These are phyloP conservation scores for Simmondsia chinensis DNA, from an alignment of 148 eudicot species.

Conservation along the genomic window DNA sequence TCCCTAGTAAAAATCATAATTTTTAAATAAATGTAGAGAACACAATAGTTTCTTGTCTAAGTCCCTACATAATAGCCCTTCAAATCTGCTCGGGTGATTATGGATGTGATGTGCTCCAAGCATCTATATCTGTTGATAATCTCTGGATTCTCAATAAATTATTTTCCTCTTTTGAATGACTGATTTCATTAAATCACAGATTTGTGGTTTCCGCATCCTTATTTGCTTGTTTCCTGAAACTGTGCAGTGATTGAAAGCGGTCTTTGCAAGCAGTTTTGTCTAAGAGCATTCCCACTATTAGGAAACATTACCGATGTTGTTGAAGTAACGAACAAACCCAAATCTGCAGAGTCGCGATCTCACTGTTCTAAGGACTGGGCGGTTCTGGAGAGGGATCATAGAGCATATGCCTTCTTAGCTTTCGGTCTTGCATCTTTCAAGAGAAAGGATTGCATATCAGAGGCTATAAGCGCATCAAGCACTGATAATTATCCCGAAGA, in stretches of 20 bases:
- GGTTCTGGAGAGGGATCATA: constrained; percentile 31
- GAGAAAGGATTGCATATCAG: constrained; percentile 23
- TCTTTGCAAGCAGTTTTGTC: constrained; percentile 45
- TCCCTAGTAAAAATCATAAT: too few species aligned
- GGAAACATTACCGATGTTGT: constrained; percentile 22
- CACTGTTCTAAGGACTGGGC: neutral
- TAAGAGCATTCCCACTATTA: constrained; percentile 41
- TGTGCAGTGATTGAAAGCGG: constrained; percentile 51
- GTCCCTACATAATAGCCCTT: too few species aligned
- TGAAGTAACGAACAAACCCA: constrained; percentile 14
- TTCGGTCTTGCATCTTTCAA: constrained; percentile 19
- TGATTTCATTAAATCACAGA: too few species aligned
- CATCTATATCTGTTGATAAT: too few species aligned
- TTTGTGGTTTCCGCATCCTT: too few species aligned
- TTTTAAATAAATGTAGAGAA: too few species aligned
- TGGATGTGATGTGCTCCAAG: too few species aligned
- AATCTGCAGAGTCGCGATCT: constrained; percentile 6
- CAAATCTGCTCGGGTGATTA: too few species aligned
- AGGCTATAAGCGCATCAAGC: constrained; percentile 54
- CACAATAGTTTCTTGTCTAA: too few species aligned
- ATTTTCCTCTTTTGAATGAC: too few species aligned
- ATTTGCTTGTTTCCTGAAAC: constrained; percentile 2
- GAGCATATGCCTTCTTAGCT: constrained; percentile 34
- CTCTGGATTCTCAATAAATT: too few species aligned
- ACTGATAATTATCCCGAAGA: constrained; percentile 53